Evolutionary conservation across 148 eudicot species (phyloP), one percentile per base, ranked within the genome.

Genomic region (Dysphania ambrosioides): DNA sequence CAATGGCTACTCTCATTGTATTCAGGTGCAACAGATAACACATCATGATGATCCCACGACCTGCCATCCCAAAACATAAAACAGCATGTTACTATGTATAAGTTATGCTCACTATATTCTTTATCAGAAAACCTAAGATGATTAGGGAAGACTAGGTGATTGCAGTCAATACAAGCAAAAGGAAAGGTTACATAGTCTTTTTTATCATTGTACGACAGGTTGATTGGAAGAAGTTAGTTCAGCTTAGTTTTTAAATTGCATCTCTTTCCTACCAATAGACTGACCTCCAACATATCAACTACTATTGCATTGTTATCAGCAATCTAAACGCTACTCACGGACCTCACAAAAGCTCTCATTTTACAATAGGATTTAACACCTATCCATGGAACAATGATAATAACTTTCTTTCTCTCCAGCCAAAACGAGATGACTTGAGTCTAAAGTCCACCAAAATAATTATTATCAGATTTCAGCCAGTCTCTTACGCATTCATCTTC

Each of bases 31-130:
- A 93, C 88, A 75, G 92, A 82, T 61, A 93, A 77, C 58, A 93
- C 72, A 80, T 93, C 97, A 78, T 90, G 98, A 86, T 93, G 98
- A 84, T 93, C 98, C 98, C 98, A 93, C 34, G 98, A 86, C 98
- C 98, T 93, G 79, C 70, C 73, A 78, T 72, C 78, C 68, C 75
- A 49, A 80, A 32, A 74, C 10, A 38, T 68, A 63, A 24, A 58
- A 34, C 15, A 73, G 16, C 53, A 62, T 18, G n/a, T 30, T 61
- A 49, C 18, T 41, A 40, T 1, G 7, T 67, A 24, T n/a, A 40
- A n/a, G 29, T 41, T 23, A 23, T 40, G 8, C 70, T 11, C 19
- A 26, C 2, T 38, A 10, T 65, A 2, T n/a, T 35, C 24, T 8
- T 32, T 16, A 57, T 21, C 36, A 36, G 47, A 47, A 40, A 66